phyloP scores from a whole-genome alignment of 2,329 filamentous ascomycete species.

The Kalmusia sp. region DNA sequence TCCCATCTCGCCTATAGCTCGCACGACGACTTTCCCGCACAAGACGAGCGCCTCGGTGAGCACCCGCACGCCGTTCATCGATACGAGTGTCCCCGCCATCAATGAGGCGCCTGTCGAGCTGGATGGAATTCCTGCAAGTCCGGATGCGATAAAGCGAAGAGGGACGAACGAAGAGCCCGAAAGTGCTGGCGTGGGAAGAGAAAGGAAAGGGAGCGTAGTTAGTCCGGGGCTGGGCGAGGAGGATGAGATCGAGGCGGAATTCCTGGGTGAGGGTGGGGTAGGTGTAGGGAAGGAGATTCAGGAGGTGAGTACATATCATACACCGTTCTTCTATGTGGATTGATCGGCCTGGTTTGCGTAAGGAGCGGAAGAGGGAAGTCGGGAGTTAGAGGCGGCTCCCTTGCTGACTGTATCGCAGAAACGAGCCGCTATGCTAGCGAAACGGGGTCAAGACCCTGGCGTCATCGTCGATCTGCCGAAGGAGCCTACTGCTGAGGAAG shows the following conservation, averaged over 20 bases:
- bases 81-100: constrained; percentile 48
- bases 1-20: constrained; percentile 31
- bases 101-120: constrained; percentile 54
- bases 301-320: too few relatives aligned
- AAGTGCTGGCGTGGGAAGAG: neutral
- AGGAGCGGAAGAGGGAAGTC: neutral
- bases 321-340: neutral
- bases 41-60: constrained; percentile 31
- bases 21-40: constrained; percentile 29
- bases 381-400: neutral
- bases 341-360: too few relatives aligned
- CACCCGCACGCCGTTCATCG: constrained; percentile 43
- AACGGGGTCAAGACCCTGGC: constrained; percentile 50
- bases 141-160: constrained; percentile 31
- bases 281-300: constrained; percentile 23
- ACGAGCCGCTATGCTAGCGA: constrained; percentile 45
- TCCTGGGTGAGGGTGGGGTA: constrained; percentile 29
- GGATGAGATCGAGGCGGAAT: constrained; percentile 37
- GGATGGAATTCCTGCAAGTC: constrained; percentile 40
- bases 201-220: constrained; percentile 10
- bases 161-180: constrained; percentile 15
- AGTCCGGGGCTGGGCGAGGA: constrained; percentile 32
- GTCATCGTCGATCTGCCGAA: constrained; percentile 55
- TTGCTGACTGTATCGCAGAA: constrained; percentile 36
- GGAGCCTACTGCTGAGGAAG: constrained; percentile 53